Percentiles rank a stretch among this genome's conserved stretches.
Evolutionary conservation across 306 rosid species (phyloP).

Genomic region (Neltuma alba): DNA sequence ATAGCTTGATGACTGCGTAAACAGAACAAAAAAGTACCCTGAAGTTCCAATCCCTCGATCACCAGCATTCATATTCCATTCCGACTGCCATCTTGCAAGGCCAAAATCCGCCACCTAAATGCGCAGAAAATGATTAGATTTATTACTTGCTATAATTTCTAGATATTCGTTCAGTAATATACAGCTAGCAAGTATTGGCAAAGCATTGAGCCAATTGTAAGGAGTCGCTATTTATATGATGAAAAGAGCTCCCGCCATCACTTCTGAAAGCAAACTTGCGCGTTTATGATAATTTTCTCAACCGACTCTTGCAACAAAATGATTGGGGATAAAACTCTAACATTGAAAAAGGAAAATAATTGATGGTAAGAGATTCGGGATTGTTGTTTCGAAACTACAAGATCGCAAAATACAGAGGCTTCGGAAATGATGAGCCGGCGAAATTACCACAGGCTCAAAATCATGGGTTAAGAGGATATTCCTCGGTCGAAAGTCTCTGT

Average conservation of each 20-base stretch:
- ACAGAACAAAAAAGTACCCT: conserved; percentile 51
- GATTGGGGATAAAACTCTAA: too few species aligned
- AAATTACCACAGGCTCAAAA: conserved; percentile 83
- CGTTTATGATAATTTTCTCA: background rate
- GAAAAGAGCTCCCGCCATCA: background rate
- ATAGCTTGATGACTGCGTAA: background rate
- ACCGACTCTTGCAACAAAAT: background rate
- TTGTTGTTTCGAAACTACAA: background rate
- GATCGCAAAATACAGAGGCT: background rate
- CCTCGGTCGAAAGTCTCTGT: conserved; percentile 85
- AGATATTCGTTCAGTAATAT: background rate
- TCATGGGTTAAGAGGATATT: conserved; percentile 93
- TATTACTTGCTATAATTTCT: background rate
- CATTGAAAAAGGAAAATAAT: too few species aligned
- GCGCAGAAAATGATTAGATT: conserved; percentile 25
- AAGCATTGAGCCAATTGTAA: background rate
- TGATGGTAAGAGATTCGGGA: background rate
- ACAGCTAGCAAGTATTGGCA: background rate
- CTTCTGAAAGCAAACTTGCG: background rate
- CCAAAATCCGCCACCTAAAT: conserved; percentile 90
- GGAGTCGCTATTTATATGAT: background rate
- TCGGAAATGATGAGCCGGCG: background rate
- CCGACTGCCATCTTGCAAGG: conserved; percentile 89
- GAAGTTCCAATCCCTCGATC: conserved; percentile 71
- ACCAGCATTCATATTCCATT: conserved; percentile 66